Conservation (phyloP, 1,139 yeast species). For the Candida gigantensis region DNA sequence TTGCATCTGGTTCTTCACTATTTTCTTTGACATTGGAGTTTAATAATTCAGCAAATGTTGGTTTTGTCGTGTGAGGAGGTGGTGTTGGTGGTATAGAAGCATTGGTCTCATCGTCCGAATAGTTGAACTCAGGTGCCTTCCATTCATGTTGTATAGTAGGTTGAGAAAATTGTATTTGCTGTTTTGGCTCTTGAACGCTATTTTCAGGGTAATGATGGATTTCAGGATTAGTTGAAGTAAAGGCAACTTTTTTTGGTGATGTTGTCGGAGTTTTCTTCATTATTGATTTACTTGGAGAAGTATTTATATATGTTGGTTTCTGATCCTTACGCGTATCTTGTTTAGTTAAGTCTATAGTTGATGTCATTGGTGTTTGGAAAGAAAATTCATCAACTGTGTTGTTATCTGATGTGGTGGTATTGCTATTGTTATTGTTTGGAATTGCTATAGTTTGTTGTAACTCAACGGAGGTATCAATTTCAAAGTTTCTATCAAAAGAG, state of each 20-base stretch:
- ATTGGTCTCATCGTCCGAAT: slow-evolving; percentile 10
- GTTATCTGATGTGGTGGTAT: slow-evolving; percentile 12
- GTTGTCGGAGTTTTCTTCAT: slow-evolving; percentile 34
- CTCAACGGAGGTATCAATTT: slow-evolving; percentile 22
- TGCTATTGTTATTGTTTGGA: not conserved
- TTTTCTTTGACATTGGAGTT: slow-evolving; percentile 19
- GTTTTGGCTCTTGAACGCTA: slow-evolving; percentile 10
- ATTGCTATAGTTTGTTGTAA: slow-evolving; percentile 17
- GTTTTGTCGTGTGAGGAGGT: slow-evolving; percentile 20
- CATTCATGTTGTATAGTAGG: slow-evolving; percentile 12
- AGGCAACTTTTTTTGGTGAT: slow-evolving; percentile 47
- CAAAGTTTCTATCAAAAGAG: slow-evolving; percentile 32
- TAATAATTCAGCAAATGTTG: slow-evolving; percentile 19
- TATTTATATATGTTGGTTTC: slow-evolving; percentile 10
- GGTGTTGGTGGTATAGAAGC: slow-evolving; percentile 19
- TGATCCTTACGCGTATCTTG: slow-evolving; percentile 4
- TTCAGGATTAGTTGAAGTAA: slow-evolving; percentile 34
- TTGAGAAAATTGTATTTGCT: not conserved
- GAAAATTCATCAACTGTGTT: slow-evolving; percentile 31
- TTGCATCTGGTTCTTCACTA: slow-evolving; percentile 22
- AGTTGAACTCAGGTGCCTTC: slow-evolving; percentile 26
- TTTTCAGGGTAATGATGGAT: slow-evolving; percentile 35
- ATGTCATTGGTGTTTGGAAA: slow-evolving; percentile 29
- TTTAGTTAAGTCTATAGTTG: slow-evolving; percentile 23
- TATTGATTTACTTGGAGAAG: slow-evolving; percentile 44